These are phyloP conservation scores for Aspergillus niger DNA, from an alignment of 2,329 filamentous ascomycete species.

Conservation along the genomic window DNA sequence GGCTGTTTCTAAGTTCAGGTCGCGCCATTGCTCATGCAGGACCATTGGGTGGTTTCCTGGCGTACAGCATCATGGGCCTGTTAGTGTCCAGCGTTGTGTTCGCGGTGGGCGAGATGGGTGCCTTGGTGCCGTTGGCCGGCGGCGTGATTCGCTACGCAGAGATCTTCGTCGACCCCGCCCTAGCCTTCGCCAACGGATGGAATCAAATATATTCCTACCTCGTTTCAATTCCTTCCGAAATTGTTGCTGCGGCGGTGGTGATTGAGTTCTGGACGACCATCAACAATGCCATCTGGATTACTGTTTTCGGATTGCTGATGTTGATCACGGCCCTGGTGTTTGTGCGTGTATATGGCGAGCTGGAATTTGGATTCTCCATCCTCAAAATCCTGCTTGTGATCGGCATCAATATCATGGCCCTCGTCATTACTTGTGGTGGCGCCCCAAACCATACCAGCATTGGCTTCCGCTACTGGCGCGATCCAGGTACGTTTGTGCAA, in stretches of 20 bases:
- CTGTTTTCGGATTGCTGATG: conserved; percentile 46
- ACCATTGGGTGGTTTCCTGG: conserved; percentile 37
- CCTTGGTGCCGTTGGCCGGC: conserved; percentile 42
- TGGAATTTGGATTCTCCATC: conserved; percentile 56
- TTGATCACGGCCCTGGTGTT: conserved; percentile 39
- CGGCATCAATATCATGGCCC: conserved; percentile 62
- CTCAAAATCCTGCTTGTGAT: conserved; percentile 64
- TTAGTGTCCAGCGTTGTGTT: conserved; percentile 37
- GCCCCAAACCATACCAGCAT: conserved; percentile 49
- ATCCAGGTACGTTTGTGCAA: conserved; percentile 47
- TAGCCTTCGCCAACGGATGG: conserved; percentile 42
- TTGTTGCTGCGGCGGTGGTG: conserved; percentile 43
- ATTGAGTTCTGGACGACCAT: conserved; percentile 61
- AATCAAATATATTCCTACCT: conserved; percentile 39
- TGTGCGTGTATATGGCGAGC: conserved; percentile 50
- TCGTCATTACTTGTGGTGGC: conserved; percentile 47
- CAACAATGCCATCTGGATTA: conserved; percentile 42
- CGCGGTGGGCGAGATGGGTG: conserved; percentile 40
- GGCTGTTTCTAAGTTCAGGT: conserved; percentile 41
- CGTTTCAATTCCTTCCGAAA: conserved; percentile 37
- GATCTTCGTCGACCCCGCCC: conserved; percentile 41
- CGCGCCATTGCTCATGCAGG: conserved; percentile 35
- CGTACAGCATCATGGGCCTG: conserved; percentile 42
- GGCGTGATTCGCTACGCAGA: conserved; percentile 40
- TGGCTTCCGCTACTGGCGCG: conserved; percentile 51